These are phyloP conservation scores for Coniferiporia weirii DNA, from an alignment of 1,284 basidiomycete species.

Conservation along the genomic window DNA sequence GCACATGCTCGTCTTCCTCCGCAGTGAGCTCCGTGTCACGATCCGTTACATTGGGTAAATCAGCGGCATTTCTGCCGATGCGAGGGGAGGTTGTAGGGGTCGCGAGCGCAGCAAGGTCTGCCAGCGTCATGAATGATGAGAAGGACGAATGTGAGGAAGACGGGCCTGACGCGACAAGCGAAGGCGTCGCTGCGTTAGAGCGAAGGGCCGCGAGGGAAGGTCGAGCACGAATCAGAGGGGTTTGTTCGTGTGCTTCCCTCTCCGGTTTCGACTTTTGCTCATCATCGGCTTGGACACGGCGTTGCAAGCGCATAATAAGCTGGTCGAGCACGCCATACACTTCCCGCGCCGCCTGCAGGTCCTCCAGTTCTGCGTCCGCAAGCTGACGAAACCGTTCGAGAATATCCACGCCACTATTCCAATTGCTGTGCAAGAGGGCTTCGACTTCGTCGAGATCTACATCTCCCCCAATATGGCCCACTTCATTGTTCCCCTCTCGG, in stretches of 20 bases:
- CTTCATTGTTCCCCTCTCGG: constrained; percentile 23
- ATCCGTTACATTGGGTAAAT: no score
- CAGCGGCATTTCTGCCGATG: neutral
- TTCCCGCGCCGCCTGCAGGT: constrained; percentile 42
- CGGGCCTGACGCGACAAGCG: constrained; percentile 11
- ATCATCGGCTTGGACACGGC: constrained; percentile 18
- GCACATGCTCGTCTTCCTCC: neutral
- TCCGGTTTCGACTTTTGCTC: neutral
- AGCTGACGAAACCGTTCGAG: constrained; percentile 45
- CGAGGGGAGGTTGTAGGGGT: constrained; percentile 5
- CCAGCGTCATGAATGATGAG: neutral
- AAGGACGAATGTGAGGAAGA: neutral
- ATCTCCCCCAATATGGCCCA: constrained; percentile 31
- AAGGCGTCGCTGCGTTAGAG: constrained; percentile 3
- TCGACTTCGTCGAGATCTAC: constrained; percentile 40
- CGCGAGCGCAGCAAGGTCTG: constrained; percentile 6
- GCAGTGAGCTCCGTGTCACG: no score
- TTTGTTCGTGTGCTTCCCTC: neutral
- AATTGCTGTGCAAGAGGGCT: constrained; percentile 41
- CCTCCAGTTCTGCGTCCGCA: constrained; percentile 44
- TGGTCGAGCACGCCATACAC: constrained; percentile 28
- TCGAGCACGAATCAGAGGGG: neutral
- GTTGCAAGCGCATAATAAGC: constrained; percentile 5
- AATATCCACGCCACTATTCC: constrained; percentile 39
- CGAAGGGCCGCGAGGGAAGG: neutral